Percentiles rank a stretch among this genome's conserved stretches.
phyloP scores from a whole-genome alignment of 1,284 basidiomycete species.

The Cutaneotrichosporon arboriforme region DNA sequence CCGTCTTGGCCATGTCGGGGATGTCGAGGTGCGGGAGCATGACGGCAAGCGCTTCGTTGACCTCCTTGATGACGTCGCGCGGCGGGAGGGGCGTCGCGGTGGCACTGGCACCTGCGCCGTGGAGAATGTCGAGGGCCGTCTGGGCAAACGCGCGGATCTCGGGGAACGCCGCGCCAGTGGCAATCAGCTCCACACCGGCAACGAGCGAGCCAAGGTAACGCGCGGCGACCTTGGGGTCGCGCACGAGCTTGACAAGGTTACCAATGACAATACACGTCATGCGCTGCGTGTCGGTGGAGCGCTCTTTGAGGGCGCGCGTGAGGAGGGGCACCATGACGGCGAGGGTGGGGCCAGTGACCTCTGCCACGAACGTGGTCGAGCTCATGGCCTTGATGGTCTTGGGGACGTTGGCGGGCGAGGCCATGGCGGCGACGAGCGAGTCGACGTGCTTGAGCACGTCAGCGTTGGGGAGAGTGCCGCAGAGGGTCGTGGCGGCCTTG shows the following conservation, averaged over 20 bases:
- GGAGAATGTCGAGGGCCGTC: slow-evolving; percentile 66
- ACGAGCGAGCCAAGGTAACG: slow-evolving; percentile 82
- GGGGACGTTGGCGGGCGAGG: slow-evolving; percentile 72
- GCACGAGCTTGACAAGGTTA: slow-evolving; percentile 96
- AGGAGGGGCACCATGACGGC: slow-evolving; percentile 93
- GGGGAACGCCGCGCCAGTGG: slow-evolving; percentile 87
- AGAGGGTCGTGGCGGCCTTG: slow-evolving; percentile 90
- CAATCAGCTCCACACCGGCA: slow-evolving; percentile 87
- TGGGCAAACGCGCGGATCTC: slow-evolving; percentile 91
- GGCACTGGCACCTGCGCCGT: slow-evolving; percentile 73
- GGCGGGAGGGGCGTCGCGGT: slow-evolving; percentile 59
- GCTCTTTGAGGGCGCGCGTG: slow-evolving; percentile 86
- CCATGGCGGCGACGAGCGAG: slow-evolving; percentile 91
- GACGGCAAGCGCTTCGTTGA: slow-evolving; percentile 54
- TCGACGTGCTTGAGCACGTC: slow-evolving; percentile 89
- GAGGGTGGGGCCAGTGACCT: slow-evolving; percentile 91
- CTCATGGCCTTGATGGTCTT: slow-evolving; percentile 94
- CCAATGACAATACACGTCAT: slow-evolving; percentile 81
- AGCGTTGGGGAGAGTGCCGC: slow-evolving; percentile 86
- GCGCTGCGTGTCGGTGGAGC: slow-evolving; percentile 91
- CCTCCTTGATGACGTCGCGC: slow-evolving; percentile 63
- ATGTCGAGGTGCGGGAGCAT: slow-evolving; percentile 61
- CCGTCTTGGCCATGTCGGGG: slow-evolving; percentile 51
- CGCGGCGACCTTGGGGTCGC: slow-evolving; percentile 84
- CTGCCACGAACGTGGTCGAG: slow-evolving; percentile 87